Evolutionary conservation across 2,329 filamentous ascomycete genomes (phyloP), one percentile per base, ranked within the genome.

Genomic region (Paraconiothyrium brasiliense): DNA sequence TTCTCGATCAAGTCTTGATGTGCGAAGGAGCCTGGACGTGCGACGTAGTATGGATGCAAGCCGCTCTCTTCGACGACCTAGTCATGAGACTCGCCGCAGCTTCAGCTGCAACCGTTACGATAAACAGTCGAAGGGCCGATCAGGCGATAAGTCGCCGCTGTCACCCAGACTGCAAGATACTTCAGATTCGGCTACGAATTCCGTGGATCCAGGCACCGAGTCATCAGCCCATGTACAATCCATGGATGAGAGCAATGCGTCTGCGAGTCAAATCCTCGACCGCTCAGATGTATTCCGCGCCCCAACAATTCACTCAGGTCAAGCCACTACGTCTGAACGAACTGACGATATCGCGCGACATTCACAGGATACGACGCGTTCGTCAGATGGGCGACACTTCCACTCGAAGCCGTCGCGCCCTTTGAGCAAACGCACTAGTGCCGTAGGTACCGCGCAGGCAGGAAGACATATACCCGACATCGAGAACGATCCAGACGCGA

Each of bases 271-370:
- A 77, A 97, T 98, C 41, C 81, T 99, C 9, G 87, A 88, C 57
- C 89, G 92, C 37, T 97, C 93, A 69, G 92, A 95, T 69, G 91
- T 97, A 9, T 98, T 99, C 71, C 89, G 91, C 67, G 90, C 89
- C 30, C 93, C 93, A 16, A 92, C 90, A 0, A 86, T 93, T 20
- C 66, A 74, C 55, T 59, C 70, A 44, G 62, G 68, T 16, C 60
- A 62, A 20, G 46, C 63, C 34, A 63, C 71, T 13, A 58, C 64
- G 4, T 72, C 70, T 22, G 70, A 72, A 2, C 68, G 64, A 44
- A 68, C 69, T 20, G 71, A 72, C 32, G 63, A 59, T 37, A 30
- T 67, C n/a, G 64, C 63, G 16, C 71, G 72, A 32, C 62, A 75
- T 62, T 79, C 77, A 60, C 75, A 78, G 39, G 78, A 80, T 35